Evolutionary conservation across 805 yeast genomes (phyloP).

Genomic region (Yarrowia phangngaensis): DNA sequence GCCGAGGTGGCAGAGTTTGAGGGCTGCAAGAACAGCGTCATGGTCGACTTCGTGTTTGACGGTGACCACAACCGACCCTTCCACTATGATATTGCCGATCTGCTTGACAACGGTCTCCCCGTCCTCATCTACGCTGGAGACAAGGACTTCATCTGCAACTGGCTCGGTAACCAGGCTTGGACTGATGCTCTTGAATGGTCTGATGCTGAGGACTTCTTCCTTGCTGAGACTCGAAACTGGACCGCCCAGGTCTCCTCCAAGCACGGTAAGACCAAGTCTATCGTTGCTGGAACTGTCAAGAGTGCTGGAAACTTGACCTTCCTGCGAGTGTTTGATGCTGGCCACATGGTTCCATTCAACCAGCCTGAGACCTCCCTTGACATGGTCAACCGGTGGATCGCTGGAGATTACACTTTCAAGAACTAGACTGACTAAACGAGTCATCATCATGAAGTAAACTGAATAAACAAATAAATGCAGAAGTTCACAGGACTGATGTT

Average conservation of each 20-base stretch:
- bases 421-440: not conserved
- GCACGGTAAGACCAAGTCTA: conserved; percentile 10
- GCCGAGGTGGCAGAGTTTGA: conserved; percentile 62
- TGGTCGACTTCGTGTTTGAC: conserved; percentile 72
- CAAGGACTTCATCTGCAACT: conserved; percentile 92
- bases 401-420: conserved; percentile 38
- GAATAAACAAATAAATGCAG: no score
- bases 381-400: conserved; percentile 82
- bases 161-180: conserved; percentile 94
- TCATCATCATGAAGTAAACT: no score
- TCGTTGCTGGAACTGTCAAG: conserved; percentile 68
- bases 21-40: conserved; percentile 58
- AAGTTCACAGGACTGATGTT: not conserved
- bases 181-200: conserved; percentile 68
- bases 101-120: conserved; percentile 71
- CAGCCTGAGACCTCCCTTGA: conserved; percentile 75
- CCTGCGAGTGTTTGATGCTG: conserved; percentile 81
- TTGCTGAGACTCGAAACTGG: conserved; percentile 41
- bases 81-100: conserved; percentile 62
- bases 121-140: conserved; percentile 92
- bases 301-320: conserved; percentile 70
- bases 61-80: conserved; percentile 94
- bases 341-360: conserved; percentile 96
- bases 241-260: conserved; percentile 38
- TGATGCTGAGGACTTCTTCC: conserved; percentile 51